A percentile compares a stretch with the other conserved stretches of the same genome.
Evolutionary conservation across 352 stramenopile genomes (phyloP).

Genomic region (Globisporangium alternatum): DNA sequence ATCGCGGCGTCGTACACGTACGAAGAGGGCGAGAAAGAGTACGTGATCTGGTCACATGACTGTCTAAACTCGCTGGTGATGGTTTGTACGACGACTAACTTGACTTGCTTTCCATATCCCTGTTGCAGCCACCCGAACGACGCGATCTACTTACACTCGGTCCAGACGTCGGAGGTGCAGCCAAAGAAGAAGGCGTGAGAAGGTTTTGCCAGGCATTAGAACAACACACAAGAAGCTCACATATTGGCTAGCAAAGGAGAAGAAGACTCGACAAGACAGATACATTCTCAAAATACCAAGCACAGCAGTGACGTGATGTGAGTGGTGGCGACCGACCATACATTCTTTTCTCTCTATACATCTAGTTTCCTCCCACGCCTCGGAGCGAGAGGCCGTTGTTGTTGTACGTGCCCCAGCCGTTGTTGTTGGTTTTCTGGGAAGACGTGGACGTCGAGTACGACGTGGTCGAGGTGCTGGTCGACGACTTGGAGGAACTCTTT

Average conservation of each 20-base stretch:
- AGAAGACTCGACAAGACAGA: constrained; percentile 10
- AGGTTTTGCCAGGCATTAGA: constrained; percentile 9
- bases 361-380: constrained; percentile 6
- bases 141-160: constrained; percentile 90
- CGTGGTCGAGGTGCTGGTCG: neutral
- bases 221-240: neutral
- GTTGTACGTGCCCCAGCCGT: constrained; percentile 9
- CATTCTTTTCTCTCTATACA: constrained; percentile 11
- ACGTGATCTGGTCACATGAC: constrained; percentile 17
- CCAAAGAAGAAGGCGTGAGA: constrained; percentile 57
- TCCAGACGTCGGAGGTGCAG: constrained; percentile 87
- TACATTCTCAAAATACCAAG: constrained; percentile 8
- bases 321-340: neutral
- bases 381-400: constrained; percentile 13
- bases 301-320: neutral
- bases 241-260: neutral
- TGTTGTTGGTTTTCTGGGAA: constrained; percentile 4
- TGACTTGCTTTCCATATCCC: constrained; percentile 8
- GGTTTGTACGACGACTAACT: neutral
- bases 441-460: neutral
- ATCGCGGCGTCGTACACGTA: constrained; percentile 97
- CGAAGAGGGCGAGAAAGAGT: constrained; percentile 96
- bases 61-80: too few relatives aligned
- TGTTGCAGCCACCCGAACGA: constrained; percentile 87
- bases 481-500: neutral